These are phyloP conservation scores for Astrocystis sublimbata DNA, from an alignment of 495 filamentous ascomycete species.

Conservation along the genomic window DNA sequence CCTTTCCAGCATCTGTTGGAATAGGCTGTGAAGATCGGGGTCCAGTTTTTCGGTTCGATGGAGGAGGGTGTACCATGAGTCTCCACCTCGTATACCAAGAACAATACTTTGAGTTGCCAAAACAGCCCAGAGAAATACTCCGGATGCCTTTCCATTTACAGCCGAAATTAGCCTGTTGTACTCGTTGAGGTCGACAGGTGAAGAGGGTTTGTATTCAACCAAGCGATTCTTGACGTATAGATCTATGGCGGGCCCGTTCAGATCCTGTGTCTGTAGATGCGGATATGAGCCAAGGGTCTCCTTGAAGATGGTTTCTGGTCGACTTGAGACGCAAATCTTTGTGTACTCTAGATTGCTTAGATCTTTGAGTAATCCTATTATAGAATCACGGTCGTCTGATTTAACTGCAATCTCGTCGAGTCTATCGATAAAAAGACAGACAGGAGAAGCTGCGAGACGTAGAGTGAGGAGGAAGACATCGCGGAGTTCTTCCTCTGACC, in stretches of 20 bases:
- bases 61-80: slow-evolving; percentile 26
- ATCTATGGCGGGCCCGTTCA: slow-evolving; percentile 36
- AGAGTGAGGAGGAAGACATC: slow-evolving; percentile 4
- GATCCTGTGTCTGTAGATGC: slow-evolving; percentile 31
- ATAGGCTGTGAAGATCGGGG: slow-evolving; percentile 29
- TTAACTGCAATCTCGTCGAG: slow-evolving; percentile 24
- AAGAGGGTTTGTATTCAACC: background rate
- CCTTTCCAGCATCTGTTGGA: slow-evolving; percentile 27
- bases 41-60: slow-evolving; percentile 30
- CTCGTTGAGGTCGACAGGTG: background rate
- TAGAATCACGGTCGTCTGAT: slow-evolving; percentile 2
- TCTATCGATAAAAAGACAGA: slow-evolving; percentile 27
- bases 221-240: slow-evolving; percentile 29
- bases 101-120: slow-evolving; percentile 35
- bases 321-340: slow-evolving; percentile 23
- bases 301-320: slow-evolving; percentile 19
- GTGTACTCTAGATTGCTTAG: slow-evolving; percentile 14
- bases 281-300: background rate
- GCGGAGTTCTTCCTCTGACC: slow-evolving; percentile 16
- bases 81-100: slow-evolving; percentile 33
- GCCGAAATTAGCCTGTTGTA: background rate
- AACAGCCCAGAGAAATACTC: slow-evolving; percentile 47
- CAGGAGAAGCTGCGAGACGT: slow-evolving; percentile 2
- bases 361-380: background rate
- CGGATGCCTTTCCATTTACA: slow-evolving; percentile 24